A percentile compares a stretch with the other conserved stretches of the same genome.
phyloP scores from a whole-genome alignment of 768 basidiomycete species.

The Russula olivacea region DNA sequence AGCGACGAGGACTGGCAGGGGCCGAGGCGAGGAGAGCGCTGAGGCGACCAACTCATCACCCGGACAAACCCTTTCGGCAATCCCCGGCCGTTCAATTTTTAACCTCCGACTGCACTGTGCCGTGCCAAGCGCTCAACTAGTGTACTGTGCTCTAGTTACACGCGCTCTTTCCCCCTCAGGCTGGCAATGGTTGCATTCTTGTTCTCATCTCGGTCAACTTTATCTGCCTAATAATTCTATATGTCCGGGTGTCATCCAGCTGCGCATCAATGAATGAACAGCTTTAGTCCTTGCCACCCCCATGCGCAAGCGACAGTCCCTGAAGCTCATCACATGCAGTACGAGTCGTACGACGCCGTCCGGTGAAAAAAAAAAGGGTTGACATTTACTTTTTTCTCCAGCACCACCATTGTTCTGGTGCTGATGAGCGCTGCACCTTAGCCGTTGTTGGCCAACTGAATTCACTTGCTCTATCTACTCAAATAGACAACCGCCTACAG shows the following conservation, averaged over 20 bases:
- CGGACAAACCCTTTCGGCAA: conserved; percentile 7
- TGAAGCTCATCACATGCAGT: neutral
- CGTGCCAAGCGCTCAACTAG: neutral
- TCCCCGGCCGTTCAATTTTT: conserved; percentile 9
- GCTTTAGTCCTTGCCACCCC: neutral
- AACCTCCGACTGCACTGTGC: conserved; percentile 6
- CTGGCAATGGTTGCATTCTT: conserved; percentile 1
- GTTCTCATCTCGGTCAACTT: neutral
- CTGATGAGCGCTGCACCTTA: conserved; percentile 1
- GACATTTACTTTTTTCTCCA: neutral
- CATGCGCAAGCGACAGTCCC: neutral
- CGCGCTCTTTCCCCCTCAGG: neutral
- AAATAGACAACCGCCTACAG: neutral
- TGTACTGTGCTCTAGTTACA: neutral
- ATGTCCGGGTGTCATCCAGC: neutral
- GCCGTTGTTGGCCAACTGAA: neutral
- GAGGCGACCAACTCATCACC: conserved; percentile 20
- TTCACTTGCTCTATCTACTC: neutral
- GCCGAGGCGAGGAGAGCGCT: conserved; percentile 19
- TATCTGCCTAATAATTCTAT: neutral
- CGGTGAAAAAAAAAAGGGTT: neutral
- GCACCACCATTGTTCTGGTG: neutral
- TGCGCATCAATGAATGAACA: neutral
- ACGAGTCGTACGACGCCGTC: neutral
- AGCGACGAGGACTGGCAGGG: conserved; percentile 14